Conservation (phyloP, 2,329 filamentous ascomycete species). For the Clonostachys sp. region DNA sequence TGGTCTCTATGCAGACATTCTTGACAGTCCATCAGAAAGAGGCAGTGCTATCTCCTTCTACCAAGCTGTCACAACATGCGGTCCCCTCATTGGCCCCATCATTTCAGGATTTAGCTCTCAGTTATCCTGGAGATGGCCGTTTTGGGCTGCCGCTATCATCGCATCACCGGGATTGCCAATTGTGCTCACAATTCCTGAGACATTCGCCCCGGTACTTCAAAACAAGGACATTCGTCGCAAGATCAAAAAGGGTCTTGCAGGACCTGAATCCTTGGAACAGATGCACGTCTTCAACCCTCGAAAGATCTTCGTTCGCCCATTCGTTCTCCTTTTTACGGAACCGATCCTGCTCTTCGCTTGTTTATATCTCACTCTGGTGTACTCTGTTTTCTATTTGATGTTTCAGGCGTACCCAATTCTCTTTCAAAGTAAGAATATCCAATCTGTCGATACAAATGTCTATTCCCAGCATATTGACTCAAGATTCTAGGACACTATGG, state of each 20-base stretch:
- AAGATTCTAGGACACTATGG: slow-evolving; percentile 23
- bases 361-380: slow-evolving; percentile 43
- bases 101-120: slow-evolving; percentile 45
- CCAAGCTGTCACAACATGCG: slow-evolving; percentile 24
- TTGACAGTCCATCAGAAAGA: slow-evolving; percentile 20
- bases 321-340: slow-evolving; percentile 39
- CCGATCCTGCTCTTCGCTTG: slow-evolving; percentile 45
- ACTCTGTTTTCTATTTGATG: slow-evolving; percentile 46
- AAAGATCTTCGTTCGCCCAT: slow-evolving; percentile 43
- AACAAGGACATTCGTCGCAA: slow-evolving; percentile 36
- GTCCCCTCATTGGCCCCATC: slow-evolving; percentile 41
- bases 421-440: slow-evolving; percentile 21
- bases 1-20: slow-evolving; percentile 23
- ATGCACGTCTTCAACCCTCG: slow-evolving; percentile 29
- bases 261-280: slow-evolving; percentile 9
- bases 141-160: slow-evolving; percentile 29
- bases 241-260: slow-evolving; percentile 32
- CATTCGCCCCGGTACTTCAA: slow-evolving; percentile 45
- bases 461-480: background rate
- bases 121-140: slow-evolving; percentile 31
- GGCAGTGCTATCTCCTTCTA: slow-evolving; percentile 25
- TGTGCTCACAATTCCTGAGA: slow-evolving; percentile 34
- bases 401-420: slow-evolving; percentile 48
- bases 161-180: slow-evolving; percentile 18
- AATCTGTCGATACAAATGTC: background rate